A percentile compares a stretch with the other conserved stretches of the same genome.
Evolutionary conservation across 108 stramenopile genomes (phyloP).

Genomic region (Skeletonema costatum): DNA sequence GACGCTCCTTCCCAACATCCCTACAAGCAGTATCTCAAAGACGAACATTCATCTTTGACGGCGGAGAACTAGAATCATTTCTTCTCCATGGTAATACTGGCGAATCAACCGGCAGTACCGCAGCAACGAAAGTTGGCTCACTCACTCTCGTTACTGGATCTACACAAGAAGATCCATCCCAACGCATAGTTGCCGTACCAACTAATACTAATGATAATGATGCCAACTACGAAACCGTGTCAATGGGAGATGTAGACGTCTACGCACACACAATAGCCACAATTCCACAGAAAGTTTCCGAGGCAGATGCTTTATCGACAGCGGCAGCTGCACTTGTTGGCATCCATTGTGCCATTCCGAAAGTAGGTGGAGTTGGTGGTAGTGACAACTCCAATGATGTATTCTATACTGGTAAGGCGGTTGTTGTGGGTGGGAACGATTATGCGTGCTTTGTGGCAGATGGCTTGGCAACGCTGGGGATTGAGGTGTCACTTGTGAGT

Average conservation of each 20-base stretch:
- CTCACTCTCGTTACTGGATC: slow-evolving; percentile 43
- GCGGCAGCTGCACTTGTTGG: slow-evolving; percentile 54
- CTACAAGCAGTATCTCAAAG: slow-evolving; percentile 11
- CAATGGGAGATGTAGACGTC: slow-evolving; percentile 23
- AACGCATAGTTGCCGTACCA: slow-evolving; percentile 14
- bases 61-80: slow-evolving; percentile 49
- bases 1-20: background rate
- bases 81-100: slow-evolving; percentile 14
- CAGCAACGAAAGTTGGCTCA: slow-evolving; percentile 5
- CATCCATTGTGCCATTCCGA: slow-evolving; percentile 66
- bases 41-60: slow-evolving; percentile 46
- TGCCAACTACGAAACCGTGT: background rate
- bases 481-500: slow-evolving; percentile 63
- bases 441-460: slow-evolving; percentile 72
- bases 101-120: background rate
- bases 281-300: slow-evolving; percentile 55
- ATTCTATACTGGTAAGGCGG: slow-evolving; percentile 53
- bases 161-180: slow-evolving; percentile 1
- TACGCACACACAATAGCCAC: slow-evolving; percentile 61
- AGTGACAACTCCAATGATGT: slow-evolving; percentile 17
- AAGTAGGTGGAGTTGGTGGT: slow-evolving; percentile 62
- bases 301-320: slow-evolving; percentile 65
- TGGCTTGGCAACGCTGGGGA: slow-evolving; percentile 67
- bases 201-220: background rate
- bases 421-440: slow-evolving; percentile 74